phyloP scores from a whole-genome alignment of 257 asterid genomes.

The Solanum medicagineum region DNA sequence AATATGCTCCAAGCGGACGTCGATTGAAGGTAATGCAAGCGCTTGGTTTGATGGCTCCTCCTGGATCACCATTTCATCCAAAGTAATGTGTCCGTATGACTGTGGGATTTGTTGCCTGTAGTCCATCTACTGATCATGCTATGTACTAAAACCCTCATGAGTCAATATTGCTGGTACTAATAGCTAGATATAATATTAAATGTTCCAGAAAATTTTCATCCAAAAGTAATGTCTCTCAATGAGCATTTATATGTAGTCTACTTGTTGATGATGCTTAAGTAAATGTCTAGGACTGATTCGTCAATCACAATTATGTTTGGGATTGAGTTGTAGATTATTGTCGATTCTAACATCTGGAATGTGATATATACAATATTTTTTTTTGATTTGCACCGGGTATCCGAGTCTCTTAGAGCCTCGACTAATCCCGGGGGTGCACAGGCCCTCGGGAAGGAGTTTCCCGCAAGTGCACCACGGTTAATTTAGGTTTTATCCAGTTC shows the following conservation, averaged over 20 bases:
- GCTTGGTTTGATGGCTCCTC: not conserved
- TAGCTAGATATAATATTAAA: not conserved
- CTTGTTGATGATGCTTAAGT: not conserved
- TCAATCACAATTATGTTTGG: too few relatives aligned
- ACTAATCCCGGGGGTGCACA: too few relatives aligned
- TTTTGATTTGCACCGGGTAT: too few relatives aligned
- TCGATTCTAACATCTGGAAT: not conserved
- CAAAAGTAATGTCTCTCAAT: not conserved
- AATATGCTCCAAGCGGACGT: not conserved
- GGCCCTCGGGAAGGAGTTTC: too few relatives aligned
- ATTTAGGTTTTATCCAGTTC: too few relatives aligned
- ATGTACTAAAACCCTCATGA: not conserved
- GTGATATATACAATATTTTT: not conserved
- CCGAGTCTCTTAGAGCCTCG: too few relatives aligned
- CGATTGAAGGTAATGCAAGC: not conserved
- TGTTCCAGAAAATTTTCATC: not conserved
- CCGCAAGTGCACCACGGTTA: too few relatives aligned
- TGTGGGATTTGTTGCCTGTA: not conserved
- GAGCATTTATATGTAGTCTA: not conserved
- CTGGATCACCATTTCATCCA: not conserved
- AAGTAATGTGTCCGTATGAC: not conserved
- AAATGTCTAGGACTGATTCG: too few relatives aligned
- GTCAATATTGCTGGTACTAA: not conserved
- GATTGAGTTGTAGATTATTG: not conserved
- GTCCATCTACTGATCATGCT: not conserved